Conservation (phyloP, 768 basidiomycete genomes). For the Tulasnella sp. region DNA sequence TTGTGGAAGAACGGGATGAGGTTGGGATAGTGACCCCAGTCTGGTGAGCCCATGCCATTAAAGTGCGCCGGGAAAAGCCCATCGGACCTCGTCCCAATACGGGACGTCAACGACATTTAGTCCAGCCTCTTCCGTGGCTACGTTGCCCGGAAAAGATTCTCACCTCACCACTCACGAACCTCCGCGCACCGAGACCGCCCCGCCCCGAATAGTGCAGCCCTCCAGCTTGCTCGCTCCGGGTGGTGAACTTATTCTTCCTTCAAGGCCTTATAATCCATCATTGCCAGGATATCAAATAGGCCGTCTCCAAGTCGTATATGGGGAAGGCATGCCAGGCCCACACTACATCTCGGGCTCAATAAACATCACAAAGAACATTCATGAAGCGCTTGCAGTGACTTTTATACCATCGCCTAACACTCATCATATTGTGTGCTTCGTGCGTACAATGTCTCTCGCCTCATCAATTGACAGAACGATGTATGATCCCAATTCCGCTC, state of each 20-base stretch:
- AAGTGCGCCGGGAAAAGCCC: no score
- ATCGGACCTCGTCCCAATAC: not conserved
- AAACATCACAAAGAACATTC: not conserved
- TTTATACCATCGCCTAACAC: not conserved
- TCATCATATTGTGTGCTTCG: not conserved
- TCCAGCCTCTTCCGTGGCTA: not conserved
- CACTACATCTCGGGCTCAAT: not conserved
- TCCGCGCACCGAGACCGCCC: no score
- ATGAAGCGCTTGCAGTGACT: not conserved
- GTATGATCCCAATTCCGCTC: no score
- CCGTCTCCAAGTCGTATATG: not conserved
- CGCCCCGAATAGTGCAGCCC: not conserved
- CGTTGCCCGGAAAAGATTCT: not conserved
- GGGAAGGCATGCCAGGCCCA: not conserved
- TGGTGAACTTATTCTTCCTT: not conserved
- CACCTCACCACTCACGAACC: not conserved
- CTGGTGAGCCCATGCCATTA: not conserved
- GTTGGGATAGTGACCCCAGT: not conserved
- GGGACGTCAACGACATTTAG: not conserved
- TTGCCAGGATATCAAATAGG: not conserved
- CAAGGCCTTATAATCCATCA: not conserved
- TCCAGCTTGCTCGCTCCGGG: not conserved
- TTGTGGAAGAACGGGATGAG: not conserved
- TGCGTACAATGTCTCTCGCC: not conserved
- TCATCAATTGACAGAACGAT: not conserved